Base-by-base conservation (phyloP, 2,329 filamentous ascomycete species). In the Aspergillus neoniger region DNA sequence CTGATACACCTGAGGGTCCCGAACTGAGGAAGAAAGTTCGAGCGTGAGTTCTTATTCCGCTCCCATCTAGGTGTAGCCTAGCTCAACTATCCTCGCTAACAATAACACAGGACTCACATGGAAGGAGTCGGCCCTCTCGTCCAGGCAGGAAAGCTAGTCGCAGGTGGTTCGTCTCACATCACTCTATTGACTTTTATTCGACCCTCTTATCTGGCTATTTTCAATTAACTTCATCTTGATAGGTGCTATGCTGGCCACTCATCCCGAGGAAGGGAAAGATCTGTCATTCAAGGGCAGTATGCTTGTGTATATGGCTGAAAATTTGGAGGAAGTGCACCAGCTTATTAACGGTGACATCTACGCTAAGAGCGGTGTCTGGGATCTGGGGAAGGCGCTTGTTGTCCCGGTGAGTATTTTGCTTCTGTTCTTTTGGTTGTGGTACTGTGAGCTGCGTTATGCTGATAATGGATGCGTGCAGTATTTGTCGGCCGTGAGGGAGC, bases 181-280 rank as follows among this genome's bases (percentile, higher is more conserved):
- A 15, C 9, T 4, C 39, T n/a, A 17, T 19, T 0, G 0, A 10
- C 2, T 6, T 17, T 9, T 9, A 43, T 2, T 36, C 12, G 30
- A 6, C 12, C 3, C 39, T 23, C 23, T 23, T 23, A 23, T 23
- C 7, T 23, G 23, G 23, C 23, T 23, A 1, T 23, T 23, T 5
- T 23, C 23, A 23, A 23, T 23, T 23, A 9, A 55, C 30, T 58
- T 39, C 38, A 50, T 43, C 32, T 36, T 1, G 10, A 36, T 54
- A 87, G 90, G 90, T 43, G 90, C 88, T 19, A 79, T 89, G 55
- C 79, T 94, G 6, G 83, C 89, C 44, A 82, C 86, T 9, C 81
- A 89, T 32, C 88, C 90, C 36, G 80, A 84, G 5, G 85, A 89
- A 55, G 60, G 55, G 1, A 41, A 65, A 41, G 59, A 60, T 36